A percentile compares a stretch with the other conserved stretches of the same genome.
Evolutionary conservation across 148 eudicot species (phyloP).

Genomic region (Rhododendron williamsianum): DNA sequence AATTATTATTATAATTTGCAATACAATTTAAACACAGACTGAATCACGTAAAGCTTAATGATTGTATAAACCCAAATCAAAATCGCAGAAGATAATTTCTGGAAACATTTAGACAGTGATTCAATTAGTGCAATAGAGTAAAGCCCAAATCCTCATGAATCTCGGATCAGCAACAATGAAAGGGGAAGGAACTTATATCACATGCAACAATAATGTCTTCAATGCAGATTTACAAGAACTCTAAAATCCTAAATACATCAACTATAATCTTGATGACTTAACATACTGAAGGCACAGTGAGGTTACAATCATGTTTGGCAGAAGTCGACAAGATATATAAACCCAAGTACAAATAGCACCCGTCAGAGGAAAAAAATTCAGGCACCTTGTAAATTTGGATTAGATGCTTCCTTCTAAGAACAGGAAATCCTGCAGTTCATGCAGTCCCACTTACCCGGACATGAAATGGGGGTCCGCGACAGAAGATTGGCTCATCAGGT

Average conservation of each 20-base stretch:
- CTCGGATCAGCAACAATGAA: neutral
- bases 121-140: neutral
- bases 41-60: neutral
- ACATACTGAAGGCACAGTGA: neutral
- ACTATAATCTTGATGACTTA: neutral
- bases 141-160: neutral
- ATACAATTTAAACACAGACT: neutral
- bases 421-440: conserved; percentile 15
- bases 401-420: neutral
- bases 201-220: neutral
- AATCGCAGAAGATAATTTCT: neutral
- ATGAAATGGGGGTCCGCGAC: conserved; percentile 91
- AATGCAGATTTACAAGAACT: neutral
- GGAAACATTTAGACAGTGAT: neutral
- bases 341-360: neutral
- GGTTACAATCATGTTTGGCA: neutral
- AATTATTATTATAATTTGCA: neutral
- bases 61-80: neutral
- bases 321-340: neutral
- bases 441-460: conserved; percentile 70
- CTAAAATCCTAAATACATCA: neutral
- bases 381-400: neutral
- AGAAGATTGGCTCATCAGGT: conserved; percentile 73
- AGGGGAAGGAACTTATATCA: neutral
- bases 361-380: neutral